Evolutionary conservation across 176 grass and related monocot genomes (phyloP).

Genomic region (Rhipidocladum racemiflorum): DNA sequence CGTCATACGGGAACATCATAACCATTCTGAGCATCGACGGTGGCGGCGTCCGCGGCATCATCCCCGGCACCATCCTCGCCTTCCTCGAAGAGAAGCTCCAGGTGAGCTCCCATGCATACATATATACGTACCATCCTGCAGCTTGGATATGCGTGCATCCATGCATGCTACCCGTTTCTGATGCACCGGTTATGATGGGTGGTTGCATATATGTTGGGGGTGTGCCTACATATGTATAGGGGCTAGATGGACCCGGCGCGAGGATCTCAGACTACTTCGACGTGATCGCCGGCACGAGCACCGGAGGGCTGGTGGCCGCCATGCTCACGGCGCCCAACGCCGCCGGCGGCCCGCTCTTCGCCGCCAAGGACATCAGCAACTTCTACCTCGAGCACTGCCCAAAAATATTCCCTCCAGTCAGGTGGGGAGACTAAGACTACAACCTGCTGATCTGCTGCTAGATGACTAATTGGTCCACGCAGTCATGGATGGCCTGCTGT

Average conservation of each 20-base stretch:
- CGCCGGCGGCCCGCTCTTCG: slow-evolving; percentile 14
- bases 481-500: too few species aligned
- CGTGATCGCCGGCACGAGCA: slow-evolving; percentile 70
- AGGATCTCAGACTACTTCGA: slow-evolving; percentile 74
- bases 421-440: slow-evolving; percentile 12
- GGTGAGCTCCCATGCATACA: neutral
- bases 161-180: too few species aligned
- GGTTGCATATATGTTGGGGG: too few species aligned
- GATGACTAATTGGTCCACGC: too few species aligned
- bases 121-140: too few species aligned
- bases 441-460: neutral
- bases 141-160: neutral
- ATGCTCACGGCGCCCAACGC: slow-evolving; percentile 40
- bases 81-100: slow-evolving; percentile 55
- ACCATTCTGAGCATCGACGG: slow-evolving; percentile 56
- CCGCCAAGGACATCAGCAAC: slow-evolving; percentile 43
- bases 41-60: slow-evolving; percentile 50
- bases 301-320: slow-evolving; percentile 39
- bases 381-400: slow-evolving; percentile 46
- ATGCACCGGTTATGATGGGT: neutral
- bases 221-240: neutral
- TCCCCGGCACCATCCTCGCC: slow-evolving; percentile 47
- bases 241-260: neutral
- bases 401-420: slow-evolving; percentile 29
- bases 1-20: slow-evolving; percentile 26